Conservation (phyloP, 805 yeast genomes). For the Jamesozyma gamospora region DNA sequence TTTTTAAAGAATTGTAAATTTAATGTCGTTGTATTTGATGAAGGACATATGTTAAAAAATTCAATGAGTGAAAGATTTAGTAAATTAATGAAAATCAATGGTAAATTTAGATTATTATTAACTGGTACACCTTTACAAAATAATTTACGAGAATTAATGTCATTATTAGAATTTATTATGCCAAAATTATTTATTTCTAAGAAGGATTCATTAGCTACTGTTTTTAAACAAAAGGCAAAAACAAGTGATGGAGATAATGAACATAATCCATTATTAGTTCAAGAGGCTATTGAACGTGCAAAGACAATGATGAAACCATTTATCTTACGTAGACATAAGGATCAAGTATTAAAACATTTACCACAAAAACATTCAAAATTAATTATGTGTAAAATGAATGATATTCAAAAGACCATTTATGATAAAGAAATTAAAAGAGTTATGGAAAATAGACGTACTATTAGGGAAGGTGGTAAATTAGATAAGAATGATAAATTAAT, state of each 20-base stretch:
- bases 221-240: slow-evolving; percentile 80
- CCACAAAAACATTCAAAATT: slow-evolving; percentile 66
- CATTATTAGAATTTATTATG: slow-evolving; percentile 80
- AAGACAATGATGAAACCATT: slow-evolving; percentile 98
- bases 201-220: slow-evolving; percentile 67
- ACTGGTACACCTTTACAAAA: slow-evolving; percentile 98
- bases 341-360: slow-evolving; percentile 80
- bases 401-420: slow-evolving; percentile 49
- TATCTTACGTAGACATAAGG: slow-evolving; percentile 83
- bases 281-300: slow-evolving; percentile 87
- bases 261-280: slow-evolving; percentile 74
- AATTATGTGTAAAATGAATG: slow-evolving; percentile 54
- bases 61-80: slow-evolving; percentile 77
- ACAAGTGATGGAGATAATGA: slow-evolving; percentile 45
- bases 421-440: slow-evolving; percentile 42
- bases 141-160: slow-evolving; percentile 80
- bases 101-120: slow-evolving; percentile 72
- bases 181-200: slow-evolving; percentile 75
- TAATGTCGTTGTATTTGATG: slow-evolving; percentile 88
- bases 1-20: slow-evolving; percentile 68
- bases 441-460: slow-evolving; percentile 21
- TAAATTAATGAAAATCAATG: slow-evolving; percentile 75
- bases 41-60: slow-evolving; percentile 94
- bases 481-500: slow-evolving; percentile 24
- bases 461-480: slow-evolving; percentile 4